A percentile compares a stretch with the other conserved stretches of the same genome.
These are phyloP conservation scores for Asterochloris sp. DNA, from an alignment of 139 green algal species.

Conservation along the genomic window DNA sequence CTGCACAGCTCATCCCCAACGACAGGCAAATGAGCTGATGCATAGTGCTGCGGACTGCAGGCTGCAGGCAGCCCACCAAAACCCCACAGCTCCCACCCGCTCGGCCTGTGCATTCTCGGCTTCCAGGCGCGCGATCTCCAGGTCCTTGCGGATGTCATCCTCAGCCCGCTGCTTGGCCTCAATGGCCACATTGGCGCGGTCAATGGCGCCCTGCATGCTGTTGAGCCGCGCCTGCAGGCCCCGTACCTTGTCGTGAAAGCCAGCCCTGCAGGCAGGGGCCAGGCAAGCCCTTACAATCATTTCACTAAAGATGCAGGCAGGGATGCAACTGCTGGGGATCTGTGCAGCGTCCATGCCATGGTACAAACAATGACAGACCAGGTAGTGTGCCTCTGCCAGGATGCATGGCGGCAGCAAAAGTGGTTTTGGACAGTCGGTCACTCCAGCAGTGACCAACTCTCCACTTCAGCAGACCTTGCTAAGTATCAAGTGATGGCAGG, in stretches of 20 bases:
- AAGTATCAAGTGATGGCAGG: too few species aligned
- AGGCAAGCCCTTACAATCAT: not conserved
- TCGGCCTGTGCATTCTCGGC: slow-evolving; percentile 62
- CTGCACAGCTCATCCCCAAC: too few species aligned
- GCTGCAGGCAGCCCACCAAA: not conserved
- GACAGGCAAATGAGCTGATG: not conserved
- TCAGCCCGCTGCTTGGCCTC: slow-evolving; percentile 62
- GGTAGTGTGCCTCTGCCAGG: too few species aligned
- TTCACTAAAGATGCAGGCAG: too few species aligned
- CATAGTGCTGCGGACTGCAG: not conserved
- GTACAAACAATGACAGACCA: too few species aligned
- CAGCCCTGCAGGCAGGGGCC: slow-evolving; percentile 9
- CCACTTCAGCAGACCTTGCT: too few species aligned
- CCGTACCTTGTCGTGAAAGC: slow-evolving; percentile 6
- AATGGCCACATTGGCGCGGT: slow-evolving; percentile 25
- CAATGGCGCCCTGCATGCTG: not conserved
- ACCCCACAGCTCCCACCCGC: slow-evolving; percentile 19
- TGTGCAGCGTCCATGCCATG: too few species aligned
- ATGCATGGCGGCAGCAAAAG: too few species aligned
- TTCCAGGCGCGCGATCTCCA: slow-evolving; percentile 65
- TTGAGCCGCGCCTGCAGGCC: not conserved
- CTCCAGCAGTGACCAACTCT: too few species aligned
- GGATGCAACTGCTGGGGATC: too few species aligned
- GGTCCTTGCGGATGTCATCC: slow-evolving; percentile 62
- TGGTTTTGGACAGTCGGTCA: too few species aligned